Evolutionary conservation across 495 filamentous ascomycete genomes (phyloP).

Genomic region (Annulohypoxylon moriforme): DNA sequence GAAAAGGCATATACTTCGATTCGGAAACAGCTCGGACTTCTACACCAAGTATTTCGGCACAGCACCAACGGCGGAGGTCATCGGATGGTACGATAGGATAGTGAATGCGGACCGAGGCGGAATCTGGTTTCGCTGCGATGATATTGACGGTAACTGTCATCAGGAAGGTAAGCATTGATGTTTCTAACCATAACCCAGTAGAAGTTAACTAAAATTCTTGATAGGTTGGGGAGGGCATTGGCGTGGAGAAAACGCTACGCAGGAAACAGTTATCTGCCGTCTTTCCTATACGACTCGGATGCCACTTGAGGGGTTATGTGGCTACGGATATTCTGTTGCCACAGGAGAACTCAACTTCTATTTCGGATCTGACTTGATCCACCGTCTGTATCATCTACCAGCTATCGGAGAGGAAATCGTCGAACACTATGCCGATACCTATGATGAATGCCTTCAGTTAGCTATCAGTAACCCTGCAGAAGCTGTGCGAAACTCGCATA

Average conservation of each 20-base stretch:
- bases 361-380: constrained; percentile 67
- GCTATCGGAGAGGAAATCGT: constrained; percentile 63
- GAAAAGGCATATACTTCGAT: constrained; percentile 59
- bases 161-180: constrained; percentile 51
- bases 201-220: constrained; percentile 16
- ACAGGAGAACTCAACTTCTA: constrained; percentile 60
- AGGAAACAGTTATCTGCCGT: constrained; percentile 71
- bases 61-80: constrained; percentile 58
- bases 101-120: constrained; percentile 59
- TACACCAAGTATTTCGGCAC: constrained; percentile 69
- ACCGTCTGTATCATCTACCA: constrained; percentile 67
- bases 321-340: constrained; percentile 64
- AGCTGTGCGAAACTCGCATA: constrained; percentile 63
- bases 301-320: constrained; percentile 64
- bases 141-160: constrained; percentile 67
- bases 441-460: constrained; percentile 59
- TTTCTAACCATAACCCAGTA: background rate
- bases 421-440: constrained; percentile 67
- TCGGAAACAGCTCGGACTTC: constrained; percentile 61
- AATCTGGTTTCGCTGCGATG: constrained; percentile 67
- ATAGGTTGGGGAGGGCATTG: constrained; percentile 69
- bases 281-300: constrained; percentile 63
- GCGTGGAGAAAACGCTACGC: constrained; percentile 66
- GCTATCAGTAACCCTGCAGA: constrained; percentile 53
- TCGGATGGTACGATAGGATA: constrained; percentile 65